These are phyloP conservation scores for Phytopythium helicoides DNA, from an alignment of 352 stramenopile species.

Conservation along the genomic window DNA sequence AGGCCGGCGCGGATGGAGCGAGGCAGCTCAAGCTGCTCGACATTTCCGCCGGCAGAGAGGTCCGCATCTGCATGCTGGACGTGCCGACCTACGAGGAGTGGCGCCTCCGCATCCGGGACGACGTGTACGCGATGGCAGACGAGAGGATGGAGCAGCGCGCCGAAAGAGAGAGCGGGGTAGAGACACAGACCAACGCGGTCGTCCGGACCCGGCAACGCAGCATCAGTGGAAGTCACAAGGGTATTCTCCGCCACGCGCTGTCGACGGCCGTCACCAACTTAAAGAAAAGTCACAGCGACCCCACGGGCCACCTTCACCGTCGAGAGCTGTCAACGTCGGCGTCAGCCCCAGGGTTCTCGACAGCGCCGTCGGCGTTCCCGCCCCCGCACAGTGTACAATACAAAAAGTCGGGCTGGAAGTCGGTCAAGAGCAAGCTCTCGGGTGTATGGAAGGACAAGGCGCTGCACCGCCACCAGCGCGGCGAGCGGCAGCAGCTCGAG, in stretches of 20 bases:
- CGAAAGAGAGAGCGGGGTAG: neutral
- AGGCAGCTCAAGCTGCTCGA: constrained; percentile 25
- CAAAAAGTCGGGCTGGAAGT: constrained; percentile 6
- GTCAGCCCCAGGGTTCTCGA: too few species aligned
- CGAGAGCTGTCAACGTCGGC: too few species aligned
- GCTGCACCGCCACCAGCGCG: neutral
- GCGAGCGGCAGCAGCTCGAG: constrained; percentile 3
- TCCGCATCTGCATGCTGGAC: constrained; percentile 29
- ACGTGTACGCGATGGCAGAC: constrained; percentile 8
- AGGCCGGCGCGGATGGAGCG: constrained; percentile 5
- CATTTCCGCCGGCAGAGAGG: neutral
- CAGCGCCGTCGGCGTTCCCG: neutral
- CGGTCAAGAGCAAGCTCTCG: constrained; percentile 5
- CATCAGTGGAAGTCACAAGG: neutral
- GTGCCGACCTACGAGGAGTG: constrained; percentile 8
- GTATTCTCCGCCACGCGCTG: constrained; percentile 1
- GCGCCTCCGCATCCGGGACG: constrained; percentile 4
- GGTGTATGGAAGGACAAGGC: constrained; percentile 3
- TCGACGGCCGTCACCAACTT: constrained; percentile 5
- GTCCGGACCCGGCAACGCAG: neutral
- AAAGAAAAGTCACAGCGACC: constrained; percentile 6
- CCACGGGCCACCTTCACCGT: neutral
- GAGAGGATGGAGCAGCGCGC: constrained; percentile 2
- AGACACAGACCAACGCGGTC: neutral
- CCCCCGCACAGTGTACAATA: neutral